Conservation (phyloP, 1,284 basidiomycete genomes). For the Singerocomus inundabilis region DNA sequence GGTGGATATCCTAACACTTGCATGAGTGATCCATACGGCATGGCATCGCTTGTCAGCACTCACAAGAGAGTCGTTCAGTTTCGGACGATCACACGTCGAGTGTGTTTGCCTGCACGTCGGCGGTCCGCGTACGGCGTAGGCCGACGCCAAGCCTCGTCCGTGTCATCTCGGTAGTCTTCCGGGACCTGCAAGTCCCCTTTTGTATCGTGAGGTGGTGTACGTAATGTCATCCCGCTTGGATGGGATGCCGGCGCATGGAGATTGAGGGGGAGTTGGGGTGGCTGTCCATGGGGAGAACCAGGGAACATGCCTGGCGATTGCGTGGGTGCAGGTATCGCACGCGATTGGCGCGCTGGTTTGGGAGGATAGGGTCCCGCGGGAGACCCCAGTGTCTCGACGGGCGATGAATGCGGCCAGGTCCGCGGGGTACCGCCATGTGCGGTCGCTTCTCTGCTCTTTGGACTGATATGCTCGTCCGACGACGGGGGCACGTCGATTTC, state of each 20-base stretch:
- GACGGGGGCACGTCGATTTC: constrained; percentile 49
- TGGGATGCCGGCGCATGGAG: constrained; percentile 39
- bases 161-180: constrained; percentile 47
- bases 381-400: constrained; percentile 19
- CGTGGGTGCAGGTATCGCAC: constrained; percentile 24
- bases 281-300: constrained; percentile 33
- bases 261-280: constrained; percentile 41
- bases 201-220: constrained; percentile 46
- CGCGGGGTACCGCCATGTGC: constrained; percentile 21
- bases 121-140: constrained; percentile 68
- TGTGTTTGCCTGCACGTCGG: constrained; percentile 71
- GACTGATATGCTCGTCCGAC: constrained; percentile 10
- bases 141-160: constrained; percentile 63
- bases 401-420: constrained; percentile 30
- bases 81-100: constrained; percentile 58
- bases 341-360: constrained; percentile 26
- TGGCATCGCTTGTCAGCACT: neutral
- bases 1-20: constrained; percentile 1
- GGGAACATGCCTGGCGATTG: constrained; percentile 31
- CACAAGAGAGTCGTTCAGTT: constrained; percentile 38
- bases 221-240: constrained; percentile 37
- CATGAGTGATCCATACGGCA: neutral
- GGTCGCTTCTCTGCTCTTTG: constrained; percentile 24
- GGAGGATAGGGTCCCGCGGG: constrained; percentile 15
- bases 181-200: constrained; percentile 40